Evolutionary conservation across 306 rosid genomes (phyloP).

Genomic region (Quercus bicolor): DNA sequence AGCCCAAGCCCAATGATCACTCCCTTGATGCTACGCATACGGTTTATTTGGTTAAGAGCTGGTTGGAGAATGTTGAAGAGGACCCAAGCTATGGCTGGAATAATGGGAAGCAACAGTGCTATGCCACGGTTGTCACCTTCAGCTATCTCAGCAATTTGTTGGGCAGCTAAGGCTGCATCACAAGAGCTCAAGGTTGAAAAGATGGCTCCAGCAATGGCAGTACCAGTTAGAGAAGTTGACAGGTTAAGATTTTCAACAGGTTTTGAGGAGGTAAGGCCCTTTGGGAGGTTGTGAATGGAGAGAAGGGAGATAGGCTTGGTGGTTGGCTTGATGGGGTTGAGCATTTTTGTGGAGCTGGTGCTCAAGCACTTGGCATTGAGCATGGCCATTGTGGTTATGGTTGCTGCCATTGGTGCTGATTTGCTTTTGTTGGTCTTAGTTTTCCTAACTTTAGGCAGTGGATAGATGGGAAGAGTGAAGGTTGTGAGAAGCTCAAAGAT

Average conservation of each 20-base stretch:
- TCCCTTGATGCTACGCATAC: slow-evolving; percentile 60
- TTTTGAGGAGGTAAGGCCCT: slow-evolving; percentile 35
- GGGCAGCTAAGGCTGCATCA: slow-evolving; percentile 77
- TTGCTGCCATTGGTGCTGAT: slow-evolving; percentile 63
- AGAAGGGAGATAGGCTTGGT: slow-evolving; percentile 48
- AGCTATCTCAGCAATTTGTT: slow-evolving; percentile 66
- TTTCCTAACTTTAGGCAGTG: background rate
- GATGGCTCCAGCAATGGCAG: slow-evolving; percentile 79
- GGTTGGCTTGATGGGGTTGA: slow-evolving; percentile 36
- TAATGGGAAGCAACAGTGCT: slow-evolving; percentile 62
- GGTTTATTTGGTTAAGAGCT: slow-evolving; percentile 74
- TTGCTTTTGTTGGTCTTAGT: background rate
- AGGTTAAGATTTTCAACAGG: slow-evolving; percentile 7
- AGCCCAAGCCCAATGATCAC: slow-evolving; percentile 61
- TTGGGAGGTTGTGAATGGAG: slow-evolving; percentile 55
- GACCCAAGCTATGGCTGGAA: slow-evolving; percentile 92
- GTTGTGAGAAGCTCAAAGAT: background rate
- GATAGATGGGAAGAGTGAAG: background rate
- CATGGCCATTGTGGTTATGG: slow-evolving; percentile 76
- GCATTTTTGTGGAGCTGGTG: slow-evolving; percentile 32
- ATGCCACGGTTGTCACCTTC: slow-evolving; percentile 84
- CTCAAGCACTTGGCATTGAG: slow-evolving; percentile 61
- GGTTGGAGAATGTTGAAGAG: slow-evolving; percentile 88
- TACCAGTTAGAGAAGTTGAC: slow-evolving; percentile 39
- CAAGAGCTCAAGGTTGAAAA: slow-evolving; percentile 51